Evolutionary conservation across 345 rosid genomes (phyloP), one percentile per base, ranked within the genome.

Genomic region (Triadica sebifera): DNA sequence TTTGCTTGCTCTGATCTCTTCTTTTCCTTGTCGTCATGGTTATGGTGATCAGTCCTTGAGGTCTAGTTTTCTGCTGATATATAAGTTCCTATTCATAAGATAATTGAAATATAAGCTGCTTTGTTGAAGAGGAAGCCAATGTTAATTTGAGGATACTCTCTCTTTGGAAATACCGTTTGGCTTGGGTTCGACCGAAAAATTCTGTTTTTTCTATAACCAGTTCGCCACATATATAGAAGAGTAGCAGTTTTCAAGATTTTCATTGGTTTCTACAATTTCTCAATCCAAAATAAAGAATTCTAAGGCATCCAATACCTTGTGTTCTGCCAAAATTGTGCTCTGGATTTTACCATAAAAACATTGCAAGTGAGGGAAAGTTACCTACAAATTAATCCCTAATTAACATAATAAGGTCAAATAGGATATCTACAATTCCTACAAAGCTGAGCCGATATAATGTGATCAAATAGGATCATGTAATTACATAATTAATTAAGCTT

Each of bases 1-100:
- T 75, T 61, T 65, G 71, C 51, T 52, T 75, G 38, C 70, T 39
- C 60, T 53, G 67, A 59, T 82, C 82, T 55, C 84, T 73, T 68
- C 78, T 69, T 70, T 74, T 71, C 56, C 73, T 38, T 37, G 22
- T 77, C 73, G 57, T 77, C 75, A 38, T 79, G n/a, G 20, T 29
- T 34, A 12, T 25, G 34, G 37, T 29, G 12, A 59, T 52, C 15
- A 17, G 47, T 43, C 19, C 4, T 52, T 5, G 34, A 29, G 34
- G 34, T 29, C 4, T n/a, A 17, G 20, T 24, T 12, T 60, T 58
- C 15, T 25, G 65, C 17, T 60, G 20, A 22, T 19, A 19, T 55
- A 55, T 8, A 1, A 7, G 13, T 22, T 24, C 37, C 1, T 22
- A 2, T 58, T 58, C 4, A 9, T 8, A 22, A 58, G 22, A 22